Evolutionary conservation across 192 early-diverging fungal species (phyloP), one percentile per base, ranked within the genome.

Genomic region (Physocladia obscura): DNA sequence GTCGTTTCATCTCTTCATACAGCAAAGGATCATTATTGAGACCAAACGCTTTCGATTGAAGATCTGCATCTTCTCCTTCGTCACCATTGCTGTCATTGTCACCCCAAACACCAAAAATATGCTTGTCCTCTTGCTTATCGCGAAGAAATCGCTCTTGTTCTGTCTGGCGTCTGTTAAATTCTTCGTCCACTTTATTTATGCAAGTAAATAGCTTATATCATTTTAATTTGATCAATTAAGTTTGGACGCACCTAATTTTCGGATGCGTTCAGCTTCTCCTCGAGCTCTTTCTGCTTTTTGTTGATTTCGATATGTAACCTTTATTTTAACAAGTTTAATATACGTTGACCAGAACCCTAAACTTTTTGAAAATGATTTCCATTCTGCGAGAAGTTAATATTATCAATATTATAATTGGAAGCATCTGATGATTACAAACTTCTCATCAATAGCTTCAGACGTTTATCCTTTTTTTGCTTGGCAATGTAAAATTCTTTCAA

Each of bases 401-500:
- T n/a, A n/a, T n/a, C 40, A 44, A 44, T 13, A 44, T 13, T 13
- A 44, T 44, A 44, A 44, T 8, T n/a, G 40, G 24, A 39, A 3
- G 24, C 19, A 1, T 0, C 8, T 29, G 36, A 36, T n/a, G 34
- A 2, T 0, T 35, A 49, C 44, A 21, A 48, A 68, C 65, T 56
- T 68, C 52, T 3, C 65, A 68, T 68, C 37, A 68, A 39, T 32
- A 56, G 27, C 21, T 34, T 44, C 35, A 68, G 29, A n/a, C 65
- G 26, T 27, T 52, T 35, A 32, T 68, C 65, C 27, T 68, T 68
- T 22, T 52, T 4, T 39, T 37, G 31, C 65, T 68, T 68, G 37
- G 26, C 65, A 37, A 68, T 44, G 29, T 68, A 68, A 57, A 68
- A 68, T 52, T 68, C 65, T 30, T 68, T 68, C 36, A 68, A 29